Evolutionary conservation across 106 monocot species (phyloP).

Genomic region (Triglochin maritima): DNA sequence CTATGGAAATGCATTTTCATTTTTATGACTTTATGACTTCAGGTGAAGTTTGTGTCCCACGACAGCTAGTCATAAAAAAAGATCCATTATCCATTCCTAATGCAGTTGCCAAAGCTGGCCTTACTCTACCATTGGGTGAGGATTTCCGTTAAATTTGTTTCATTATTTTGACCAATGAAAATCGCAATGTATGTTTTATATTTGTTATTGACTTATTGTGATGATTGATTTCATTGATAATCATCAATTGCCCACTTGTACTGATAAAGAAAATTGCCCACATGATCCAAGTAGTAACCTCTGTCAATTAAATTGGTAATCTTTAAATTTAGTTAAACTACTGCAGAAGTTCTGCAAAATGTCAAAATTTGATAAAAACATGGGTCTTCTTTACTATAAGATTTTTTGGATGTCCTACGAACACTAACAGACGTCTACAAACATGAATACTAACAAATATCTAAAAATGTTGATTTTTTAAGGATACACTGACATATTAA

Average conservation of each 20-base stretch:
- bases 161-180: no score
- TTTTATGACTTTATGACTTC: slow-evolving; percentile 8
- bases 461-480: no score
- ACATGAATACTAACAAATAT: no score
- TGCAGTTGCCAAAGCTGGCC: slow-evolving; percentile 53
- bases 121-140: slow-evolving; percentile 75
- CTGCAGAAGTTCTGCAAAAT: no score
- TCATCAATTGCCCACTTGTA: neutral
- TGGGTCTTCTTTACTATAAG: no score
- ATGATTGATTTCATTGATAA: neutral
- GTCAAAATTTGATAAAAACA: no score
- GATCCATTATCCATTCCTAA: slow-evolving; percentile 75
- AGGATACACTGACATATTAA: no score
- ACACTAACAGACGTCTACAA: no score
- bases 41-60: slow-evolving; percentile 78
- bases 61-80: slow-evolving; percentile 67
- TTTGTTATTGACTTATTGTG: neutral
- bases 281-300: neutral
- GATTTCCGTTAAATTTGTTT: neutral
- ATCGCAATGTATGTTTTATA: neutral
- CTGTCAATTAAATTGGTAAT: neutral
- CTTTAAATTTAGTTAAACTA: no score
- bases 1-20: neutral
- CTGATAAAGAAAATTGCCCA: neutral
- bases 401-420: no score